A percentile compares a stretch with the other conserved stretches of the same genome.
These are phyloP conservation scores for Calonectria pseudoreteaudii DNA, from an alignment of 2,329 filamentous ascomycete genomes.

Conservation along the genomic window DNA sequence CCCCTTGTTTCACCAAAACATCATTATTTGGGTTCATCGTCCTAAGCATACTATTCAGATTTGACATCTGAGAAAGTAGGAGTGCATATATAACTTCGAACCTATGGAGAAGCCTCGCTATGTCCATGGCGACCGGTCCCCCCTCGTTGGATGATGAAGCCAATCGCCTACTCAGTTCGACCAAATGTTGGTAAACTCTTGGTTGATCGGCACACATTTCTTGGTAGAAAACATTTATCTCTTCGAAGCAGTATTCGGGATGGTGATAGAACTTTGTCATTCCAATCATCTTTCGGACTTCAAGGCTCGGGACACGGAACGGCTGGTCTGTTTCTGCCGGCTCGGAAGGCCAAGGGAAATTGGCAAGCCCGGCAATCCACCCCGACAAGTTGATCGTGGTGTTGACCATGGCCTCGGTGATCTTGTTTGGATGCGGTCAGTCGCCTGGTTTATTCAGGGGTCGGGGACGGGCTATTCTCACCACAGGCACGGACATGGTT, in stretches of 20 bases:
- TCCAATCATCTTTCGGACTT: not conserved
- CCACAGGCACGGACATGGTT: not conserved
- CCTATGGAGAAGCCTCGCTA: not conserved
- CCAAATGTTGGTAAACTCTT: conserved; percentile 1
- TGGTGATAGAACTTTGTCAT: not conserved
- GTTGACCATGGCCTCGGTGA: not conserved
- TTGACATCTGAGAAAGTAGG: not conserved
- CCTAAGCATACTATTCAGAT: not conserved
- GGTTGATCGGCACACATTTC: not conserved
- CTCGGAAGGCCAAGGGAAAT: not conserved
- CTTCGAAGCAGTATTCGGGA: not conserved
- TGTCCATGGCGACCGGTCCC: not conserved
- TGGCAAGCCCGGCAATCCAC: not conserved
- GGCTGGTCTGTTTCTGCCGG: not conserved
- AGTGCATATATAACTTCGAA: not conserved
- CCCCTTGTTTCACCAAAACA: not conserved
- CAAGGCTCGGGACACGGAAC: not conserved
- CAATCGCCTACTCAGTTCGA: not conserved
- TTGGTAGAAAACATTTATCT: not conserved
- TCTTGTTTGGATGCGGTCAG: not conserved
- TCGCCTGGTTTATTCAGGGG: not conserved
- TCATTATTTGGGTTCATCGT: not conserved
- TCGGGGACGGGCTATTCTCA: not conserved
- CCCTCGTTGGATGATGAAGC: not conserved
- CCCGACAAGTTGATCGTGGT: not conserved